Conservation (phyloP, 2,329 filamentous ascomycete genomes). For the Lecanicillium sp. region DNA sequence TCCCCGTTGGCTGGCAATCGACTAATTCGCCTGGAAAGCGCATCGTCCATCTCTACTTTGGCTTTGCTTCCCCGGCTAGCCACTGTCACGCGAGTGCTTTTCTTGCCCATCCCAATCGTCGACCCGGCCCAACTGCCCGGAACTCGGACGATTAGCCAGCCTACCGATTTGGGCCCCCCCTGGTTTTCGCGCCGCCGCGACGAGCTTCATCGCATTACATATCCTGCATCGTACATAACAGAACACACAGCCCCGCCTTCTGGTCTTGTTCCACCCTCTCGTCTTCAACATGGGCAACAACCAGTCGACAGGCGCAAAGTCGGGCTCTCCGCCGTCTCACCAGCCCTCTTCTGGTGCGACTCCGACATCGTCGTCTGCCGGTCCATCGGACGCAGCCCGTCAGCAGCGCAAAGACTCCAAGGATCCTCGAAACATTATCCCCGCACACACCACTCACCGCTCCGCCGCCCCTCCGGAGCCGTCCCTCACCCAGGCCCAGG, state of each 20-base stretch:
- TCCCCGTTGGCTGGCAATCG: no score
- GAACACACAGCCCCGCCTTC: not conserved
- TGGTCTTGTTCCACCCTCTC: not conserved
- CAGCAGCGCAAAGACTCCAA: conserved; percentile 26
- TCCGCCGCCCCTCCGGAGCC: conserved; percentile 53
- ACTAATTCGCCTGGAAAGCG: no score
- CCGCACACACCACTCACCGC: conserved; percentile 45
- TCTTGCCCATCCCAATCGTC: no score
- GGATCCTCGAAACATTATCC: conserved; percentile 44
- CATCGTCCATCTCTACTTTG: no score
- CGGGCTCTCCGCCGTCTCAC: conserved; percentile 20
- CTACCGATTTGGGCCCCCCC: no score
- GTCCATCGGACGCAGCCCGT: conserved; percentile 17
- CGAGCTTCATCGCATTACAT: no score
- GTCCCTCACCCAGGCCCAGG: conserved; percentile 52
- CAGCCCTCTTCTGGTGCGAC: conserved; percentile 15
- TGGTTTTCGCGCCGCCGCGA: no score
- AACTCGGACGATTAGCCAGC: no score
- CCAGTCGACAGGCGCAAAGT: conserved; percentile 28
- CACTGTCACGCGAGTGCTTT: no score
- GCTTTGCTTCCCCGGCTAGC: no score
- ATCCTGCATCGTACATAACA: not conserved
- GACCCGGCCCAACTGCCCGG: no score
- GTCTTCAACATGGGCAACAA: conserved; percentile 26
- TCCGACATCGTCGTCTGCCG: conserved; percentile 7